Base-by-base conservation (phyloP, 371 early-diverging fungal genomes). In the Phascolomyces articulosus region DNA sequence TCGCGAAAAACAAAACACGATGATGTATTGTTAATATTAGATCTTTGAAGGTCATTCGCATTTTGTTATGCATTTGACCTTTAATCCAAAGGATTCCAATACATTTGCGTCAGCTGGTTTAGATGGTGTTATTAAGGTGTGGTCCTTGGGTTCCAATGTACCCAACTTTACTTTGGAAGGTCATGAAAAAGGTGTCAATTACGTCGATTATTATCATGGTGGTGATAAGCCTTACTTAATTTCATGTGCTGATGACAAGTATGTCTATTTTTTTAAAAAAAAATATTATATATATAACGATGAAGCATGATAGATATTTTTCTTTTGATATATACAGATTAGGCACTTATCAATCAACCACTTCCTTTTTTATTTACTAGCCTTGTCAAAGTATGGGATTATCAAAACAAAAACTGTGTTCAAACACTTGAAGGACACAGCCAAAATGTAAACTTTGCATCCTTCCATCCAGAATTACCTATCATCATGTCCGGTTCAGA, bases 31-130 rank as follows among this genome's bases (percentile, higher is more conserved):
- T 23, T 4, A 21, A 59, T 6, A 44, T 48, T 58, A 90, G 87
- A 88, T 93, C 28, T 97, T 98, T 67, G 98, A 99, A 75, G 99
- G 99, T 6, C 99, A 99, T 75, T 90, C 93, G 1, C 94, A 99
- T 79, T 99, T 95, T 83, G 93, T 99, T 63, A 98, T 99, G 99
- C 85, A 90, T 66, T 87, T 96, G n/a, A 82, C 90, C 27, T 97
- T 99, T 86, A 95, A 98, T 70, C 96, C 97, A 16, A 98, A 99
- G 74, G 98, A 96, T 68, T 83, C 92, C 60, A 97, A 99, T 85
- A 96, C 97, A 0, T 97, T 97, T 80, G 98, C 98, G 6, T 91
- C 93, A 21, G 96, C 96, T 20, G 95, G 92, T 51, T 79, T 97
- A 64, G 98, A 97, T 79, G 86, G 90, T 61, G 93, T 96, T 4